Conservation (phyloP, 2,329 filamentous ascomycete species). For the Achaetomium macrosporum region DNA sequence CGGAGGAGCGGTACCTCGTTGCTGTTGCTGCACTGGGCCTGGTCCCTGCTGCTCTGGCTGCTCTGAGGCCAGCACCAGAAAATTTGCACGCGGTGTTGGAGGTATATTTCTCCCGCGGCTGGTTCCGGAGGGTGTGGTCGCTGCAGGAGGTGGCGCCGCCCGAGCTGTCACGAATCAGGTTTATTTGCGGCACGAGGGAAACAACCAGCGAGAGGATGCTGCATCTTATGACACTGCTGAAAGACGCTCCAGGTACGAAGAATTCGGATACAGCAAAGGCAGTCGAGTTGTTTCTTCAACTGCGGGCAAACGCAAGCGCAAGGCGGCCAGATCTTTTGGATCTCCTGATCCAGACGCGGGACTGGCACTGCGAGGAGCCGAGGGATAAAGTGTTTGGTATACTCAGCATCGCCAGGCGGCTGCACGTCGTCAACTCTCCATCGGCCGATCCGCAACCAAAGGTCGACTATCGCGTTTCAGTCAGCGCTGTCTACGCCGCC, state of each 20-base stretch:
- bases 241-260: background rate
- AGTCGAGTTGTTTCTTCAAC: background rate
- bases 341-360: conserved; percentile 3
- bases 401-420: conserved; percentile 1
- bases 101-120: conserved; percentile 3
- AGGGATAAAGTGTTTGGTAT: conserved; percentile 10
- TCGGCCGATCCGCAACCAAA: background rate
- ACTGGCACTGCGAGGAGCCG: conserved; percentile 6
- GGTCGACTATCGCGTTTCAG: background rate
- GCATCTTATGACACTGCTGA: conserved; percentile 4
- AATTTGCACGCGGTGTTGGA: background rate
- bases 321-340: background rate
- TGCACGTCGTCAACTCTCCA: background rate
- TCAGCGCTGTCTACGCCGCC: conserved; percentile 1
- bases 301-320: background rate
- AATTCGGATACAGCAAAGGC: background rate
- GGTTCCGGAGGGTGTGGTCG: conserved; percentile 11
- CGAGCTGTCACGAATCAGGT: conserved; percentile 1
- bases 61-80: background rate
- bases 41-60: background rate
- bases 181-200: conserved; percentile 5
- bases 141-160: conserved; percentile 12
- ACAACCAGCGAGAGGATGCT: conserved; percentile 2
- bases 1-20: background rate
- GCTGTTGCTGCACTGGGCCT: background rate